Evolutionary conservation across 805 yeast species (phyloP).

Genomic region (Grigorovia humatica): DNA sequence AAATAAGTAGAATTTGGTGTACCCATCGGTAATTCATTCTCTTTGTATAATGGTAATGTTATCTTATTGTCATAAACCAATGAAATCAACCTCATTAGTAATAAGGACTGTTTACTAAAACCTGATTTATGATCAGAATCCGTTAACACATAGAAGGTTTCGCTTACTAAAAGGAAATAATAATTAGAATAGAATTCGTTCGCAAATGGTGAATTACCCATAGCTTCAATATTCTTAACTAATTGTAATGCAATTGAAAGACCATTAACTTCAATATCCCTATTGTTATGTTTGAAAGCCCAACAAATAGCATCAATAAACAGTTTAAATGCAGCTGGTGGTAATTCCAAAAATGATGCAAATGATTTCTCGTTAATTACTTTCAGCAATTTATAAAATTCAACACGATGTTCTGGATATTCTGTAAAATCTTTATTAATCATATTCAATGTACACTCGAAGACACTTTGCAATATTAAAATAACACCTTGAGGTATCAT

Average conservation of each 20-base stretch:
- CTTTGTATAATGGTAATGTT: conserved; percentile 63
- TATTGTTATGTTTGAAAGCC: conserved; percentile 96
- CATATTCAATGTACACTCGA: conserved; percentile 91
- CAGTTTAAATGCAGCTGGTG: conserved; percentile 84
- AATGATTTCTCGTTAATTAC: conserved; percentile 81
- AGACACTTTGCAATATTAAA: conserved; percentile 76
- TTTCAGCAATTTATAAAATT: conserved; percentile 80
- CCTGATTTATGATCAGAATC: conserved; percentile 98
- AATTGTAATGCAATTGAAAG: conserved; percentile 74
- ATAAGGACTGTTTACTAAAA: conserved; percentile 74
- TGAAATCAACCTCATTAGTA: conserved; percentile 74
- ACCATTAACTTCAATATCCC: conserved; percentile 93
- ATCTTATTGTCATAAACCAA: conserved; percentile 71
- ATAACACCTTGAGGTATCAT: conserved; percentile 86
- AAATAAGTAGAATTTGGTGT: conserved; percentile 71
- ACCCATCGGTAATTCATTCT: conserved; percentile 77
- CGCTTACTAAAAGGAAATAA: conserved; percentile 81
- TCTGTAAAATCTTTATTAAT: conserved; percentile 91
- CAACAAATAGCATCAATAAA: conserved; percentile 90
- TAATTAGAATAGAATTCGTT: conserved; percentile 81
- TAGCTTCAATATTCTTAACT: conserved; percentile 69
- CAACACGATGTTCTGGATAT: conserved; percentile 96
- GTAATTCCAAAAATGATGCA: conserved; percentile 74
- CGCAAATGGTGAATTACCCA: conserved; percentile 61
- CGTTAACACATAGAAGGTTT: conserved; percentile 85